Evolutionary conservation across 2,329 filamentous ascomycete species (phyloP), one percentile per base, ranked within the genome.

Genomic region (Cladobotryum mycophilum): DNA sequence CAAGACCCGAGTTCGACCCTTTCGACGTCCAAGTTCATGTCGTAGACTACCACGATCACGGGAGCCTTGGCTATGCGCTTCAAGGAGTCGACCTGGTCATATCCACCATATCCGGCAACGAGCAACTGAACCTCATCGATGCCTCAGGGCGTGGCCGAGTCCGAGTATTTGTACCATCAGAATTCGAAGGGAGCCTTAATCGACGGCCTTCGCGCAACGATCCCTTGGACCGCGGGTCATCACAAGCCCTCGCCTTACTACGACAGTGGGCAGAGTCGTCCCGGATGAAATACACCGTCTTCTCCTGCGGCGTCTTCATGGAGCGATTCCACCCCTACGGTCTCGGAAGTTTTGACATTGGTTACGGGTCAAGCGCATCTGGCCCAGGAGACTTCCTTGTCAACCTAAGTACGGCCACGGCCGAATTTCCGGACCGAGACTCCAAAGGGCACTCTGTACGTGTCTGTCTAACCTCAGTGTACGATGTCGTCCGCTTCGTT

Each of bases 301-400:
- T 90, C 65, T 80, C 82, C 0, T 90, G 87, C 58, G 87, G 87
- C 17, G 67, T 89, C 30, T 81, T 90, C 56, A 90, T 89, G 72
- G 86, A 90, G 62, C 74, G 85, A 1, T 89, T 90, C 59, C 81
- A 80, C 17, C 82, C 82, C 0, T 81, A 79, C 3, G 87, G 87
- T 0, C 74, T 90, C 52, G 72, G 73, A 12, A 70, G 73, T 15
- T 74, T 81, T 48, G 71, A 75, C 34, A 82, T 89, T 43, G 85
- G 85, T 1, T 59, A 61, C 25, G 74, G 75, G n/a, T 76, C 74
- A 40, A 75, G 77, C 15, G 69, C 82, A 18, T 68, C 71, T 8
- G 70, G 69, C 13, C 78, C 84, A 55, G 84, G 85, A 5, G 78
- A 81, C 58, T 89, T 85, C 58, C 71, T 90, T 45, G 71, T 88